Evolutionary conservation across 495 filamentous ascomycete genomes (phyloP).

Genomic region (Annulohypoxylon stygium): DNA sequence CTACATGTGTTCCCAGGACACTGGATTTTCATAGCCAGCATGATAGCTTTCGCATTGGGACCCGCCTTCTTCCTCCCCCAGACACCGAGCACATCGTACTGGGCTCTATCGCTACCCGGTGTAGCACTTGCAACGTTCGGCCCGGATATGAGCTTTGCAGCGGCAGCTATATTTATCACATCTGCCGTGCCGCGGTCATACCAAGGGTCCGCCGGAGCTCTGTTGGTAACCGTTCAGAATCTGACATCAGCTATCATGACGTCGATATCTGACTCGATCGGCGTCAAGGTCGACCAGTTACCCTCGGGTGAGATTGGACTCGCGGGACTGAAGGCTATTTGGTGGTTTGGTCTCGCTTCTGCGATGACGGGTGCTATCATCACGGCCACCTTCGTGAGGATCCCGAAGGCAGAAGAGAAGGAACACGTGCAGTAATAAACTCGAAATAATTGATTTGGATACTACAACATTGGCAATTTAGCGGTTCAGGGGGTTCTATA

Average conservation of each 20-base stretch:
- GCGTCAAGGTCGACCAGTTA: conserved; percentile 55
- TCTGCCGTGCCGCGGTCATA: conserved; percentile 67
- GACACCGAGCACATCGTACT: conserved; percentile 64
- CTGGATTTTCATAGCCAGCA: conserved; percentile 60
- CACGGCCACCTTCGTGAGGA: conserved; percentile 58
- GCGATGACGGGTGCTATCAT: conserved; percentile 58
- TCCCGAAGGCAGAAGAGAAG: conserved; percentile 65
- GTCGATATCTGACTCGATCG: conserved; percentile 60
- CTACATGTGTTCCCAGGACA: conserved; percentile 63
- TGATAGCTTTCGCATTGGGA: conserved; percentile 61
- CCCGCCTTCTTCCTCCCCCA: conserved; percentile 59
- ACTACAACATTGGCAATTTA: neutral
- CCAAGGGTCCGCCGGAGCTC: conserved; percentile 71
- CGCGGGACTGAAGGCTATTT: conserved; percentile 59
- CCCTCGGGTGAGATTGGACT: conserved; percentile 57
- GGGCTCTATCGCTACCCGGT: conserved; percentile 67
- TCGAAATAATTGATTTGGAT: neutral
- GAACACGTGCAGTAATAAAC: conserved; percentile 58
- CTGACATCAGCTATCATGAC: conserved; percentile 60
- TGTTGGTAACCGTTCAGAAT: conserved; percentile 76
- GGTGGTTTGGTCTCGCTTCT: conserved; percentile 63
- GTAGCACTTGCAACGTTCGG: conserved; percentile 67
- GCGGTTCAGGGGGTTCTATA: neutral
- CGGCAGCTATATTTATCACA: conserved; percentile 69
- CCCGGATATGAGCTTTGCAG: conserved; percentile 73